Conservation (phyloP, 164 flowering plant species). For the Vitis riparia region DNA sequence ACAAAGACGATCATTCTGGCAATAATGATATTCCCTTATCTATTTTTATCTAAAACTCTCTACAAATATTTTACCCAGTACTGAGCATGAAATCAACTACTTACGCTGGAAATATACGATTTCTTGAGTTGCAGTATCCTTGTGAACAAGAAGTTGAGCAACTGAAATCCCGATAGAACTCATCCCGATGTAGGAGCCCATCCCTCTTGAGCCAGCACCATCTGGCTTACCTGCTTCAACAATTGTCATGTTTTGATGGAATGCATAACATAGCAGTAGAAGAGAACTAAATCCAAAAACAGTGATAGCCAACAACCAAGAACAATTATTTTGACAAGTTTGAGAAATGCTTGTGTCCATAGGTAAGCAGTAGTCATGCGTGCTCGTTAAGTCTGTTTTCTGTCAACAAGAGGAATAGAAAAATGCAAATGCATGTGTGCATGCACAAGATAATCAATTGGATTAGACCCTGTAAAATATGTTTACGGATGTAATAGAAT, state of each 20-base stretch:
- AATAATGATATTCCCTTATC: background rate
- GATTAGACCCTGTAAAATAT: no score
- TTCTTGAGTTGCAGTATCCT: constrained; percentile 38
- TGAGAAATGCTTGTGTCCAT: no score
- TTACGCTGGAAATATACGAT: constrained; percentile 52
- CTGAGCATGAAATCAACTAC: constrained; percentile 15
- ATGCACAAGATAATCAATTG: no score
- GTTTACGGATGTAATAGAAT: no score
- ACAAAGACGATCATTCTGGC: no score
- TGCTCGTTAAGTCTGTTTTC: no score
- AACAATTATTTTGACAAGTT: background rate
- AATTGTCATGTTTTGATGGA: background rate
- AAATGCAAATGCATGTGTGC: no score
- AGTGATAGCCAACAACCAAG: background rate
- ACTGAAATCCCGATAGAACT: constrained; percentile 66
- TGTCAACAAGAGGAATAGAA: no score
- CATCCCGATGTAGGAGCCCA: constrained; percentile 53
- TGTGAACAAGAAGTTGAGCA: constrained; percentile 48
- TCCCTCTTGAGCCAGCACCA: constrained; percentile 33
- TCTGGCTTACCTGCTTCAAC: constrained; percentile 43
- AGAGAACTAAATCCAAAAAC: background rate
- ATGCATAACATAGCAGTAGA: background rate
- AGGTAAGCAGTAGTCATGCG: no score
- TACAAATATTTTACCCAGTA: background rate
- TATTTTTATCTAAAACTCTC: background rate